Evolutionary conservation across 306 rosid genomes (phyloP), one percentile per base, ranked within the genome.

Genomic region (Quercus gilva): DNA sequence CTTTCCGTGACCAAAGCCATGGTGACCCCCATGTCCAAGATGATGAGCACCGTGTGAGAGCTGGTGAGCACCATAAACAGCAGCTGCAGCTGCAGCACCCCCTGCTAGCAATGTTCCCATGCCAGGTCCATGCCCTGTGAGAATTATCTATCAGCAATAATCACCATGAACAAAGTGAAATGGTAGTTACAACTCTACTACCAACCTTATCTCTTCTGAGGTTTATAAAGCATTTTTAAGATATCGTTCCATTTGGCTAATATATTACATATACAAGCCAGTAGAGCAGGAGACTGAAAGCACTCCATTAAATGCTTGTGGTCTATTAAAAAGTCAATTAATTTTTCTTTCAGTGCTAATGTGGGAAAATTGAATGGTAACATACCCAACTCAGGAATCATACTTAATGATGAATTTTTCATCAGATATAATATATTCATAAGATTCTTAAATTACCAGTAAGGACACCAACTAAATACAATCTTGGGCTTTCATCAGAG

Each of bases 1-100:
- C 76, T 82, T 87, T 5, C 91, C 98, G 28, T 85, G 94, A 28
- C 87, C 86, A 71, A 55, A 59, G 52, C 83, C 88, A 57, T 74
- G 78, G 82, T 15, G 20, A 65, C 29, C 85, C 0, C 91, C 90
- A 21, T 79, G 69, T 13, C 79, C 84, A 55, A 74, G 77, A 60
- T 71, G 83, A 67, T 83, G 78, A 28, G 53, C 55, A 67, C 96
- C 91, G 19, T 92, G 92, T 11, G 85, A n/a, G 59, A 87, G 79
- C 65, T 83, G 97, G 49, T 85, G 87, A 55, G 86, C 83, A 3
- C 89, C 91, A 70, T 88, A 88, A 4, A 74, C 81, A 11, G 84
- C 82, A 3, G 87, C 87, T 0, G 75, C 86, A 35, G 85, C 89
- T 5, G 85, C 89, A 77, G n/a, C 86, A 56, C 89, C 87, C 41